Conservation (phyloP, 2,329 filamentous ascomycete species). For the Botrytis squamosa region DNA sequence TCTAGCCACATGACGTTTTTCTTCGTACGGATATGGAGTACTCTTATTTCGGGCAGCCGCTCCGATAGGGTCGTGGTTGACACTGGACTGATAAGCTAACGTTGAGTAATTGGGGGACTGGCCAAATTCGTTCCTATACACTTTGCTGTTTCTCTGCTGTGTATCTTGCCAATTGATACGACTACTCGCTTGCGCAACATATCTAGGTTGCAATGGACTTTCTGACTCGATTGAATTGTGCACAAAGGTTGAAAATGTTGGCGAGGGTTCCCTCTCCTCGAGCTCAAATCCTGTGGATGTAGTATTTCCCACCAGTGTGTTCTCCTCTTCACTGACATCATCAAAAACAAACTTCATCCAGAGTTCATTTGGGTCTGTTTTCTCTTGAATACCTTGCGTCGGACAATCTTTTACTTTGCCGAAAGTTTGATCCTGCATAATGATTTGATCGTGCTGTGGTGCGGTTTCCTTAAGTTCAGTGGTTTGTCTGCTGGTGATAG, state of each 20-base stretch:
- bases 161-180: neutral
- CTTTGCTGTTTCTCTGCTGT: neutral
- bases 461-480: neutral
- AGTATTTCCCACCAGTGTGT: neutral
- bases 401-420: neutral
- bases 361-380: conserved; percentile 7
- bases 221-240: conserved; percentile 5
- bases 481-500: neutral
- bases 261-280: neutral
- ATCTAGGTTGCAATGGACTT: neutral
- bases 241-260: conserved; percentile 1
- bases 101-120: neutral
- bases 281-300: too few relatives aligned
- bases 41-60: neutral
- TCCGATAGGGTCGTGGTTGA: neutral
- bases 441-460: neutral
- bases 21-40: neutral
- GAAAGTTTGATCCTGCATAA: neutral
- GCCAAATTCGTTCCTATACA: neutral
- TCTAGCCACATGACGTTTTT: too few relatives aligned
- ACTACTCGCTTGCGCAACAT: neutral
- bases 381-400: neutral
- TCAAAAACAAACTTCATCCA: conserved; percentile 23
- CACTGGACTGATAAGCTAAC: neutral
- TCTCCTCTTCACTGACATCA: neutral